Conservation (phyloP, 805 yeast species). For the Wickerhamiella azymoides region DNA sequence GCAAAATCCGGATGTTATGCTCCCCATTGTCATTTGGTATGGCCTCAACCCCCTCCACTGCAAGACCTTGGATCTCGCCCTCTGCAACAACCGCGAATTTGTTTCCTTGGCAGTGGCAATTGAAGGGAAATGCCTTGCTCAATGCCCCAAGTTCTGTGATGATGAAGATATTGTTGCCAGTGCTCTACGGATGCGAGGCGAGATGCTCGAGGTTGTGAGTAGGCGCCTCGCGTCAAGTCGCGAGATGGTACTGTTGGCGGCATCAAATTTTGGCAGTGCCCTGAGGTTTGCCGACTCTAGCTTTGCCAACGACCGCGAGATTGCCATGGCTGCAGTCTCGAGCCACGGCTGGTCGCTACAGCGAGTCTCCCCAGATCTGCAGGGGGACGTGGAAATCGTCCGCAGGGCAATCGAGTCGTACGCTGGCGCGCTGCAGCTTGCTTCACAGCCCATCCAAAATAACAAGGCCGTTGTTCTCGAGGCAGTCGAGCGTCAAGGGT, state of each 20-base stretch:
- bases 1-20: not conserved
- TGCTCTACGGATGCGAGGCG: not conserved
- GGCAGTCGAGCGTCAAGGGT: conserved; percentile 4
- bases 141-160: conserved; percentile 1
- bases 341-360: conserved; percentile 8
- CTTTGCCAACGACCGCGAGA: conserved; percentile 3
- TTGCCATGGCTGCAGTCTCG: conserved; percentile 4
- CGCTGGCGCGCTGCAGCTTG: conserved; percentile 1
- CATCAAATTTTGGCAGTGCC: conserved; percentile 4
- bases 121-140: not conserved
- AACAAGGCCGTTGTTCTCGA: conserved; percentile 2
- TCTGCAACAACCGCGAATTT: not conserved
- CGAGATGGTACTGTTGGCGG: conserved; percentile 4
- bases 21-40: conserved; percentile 4
- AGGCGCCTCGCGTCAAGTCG: not conserved
- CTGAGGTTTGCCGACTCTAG: conserved; percentile 1
- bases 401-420: not conserved
- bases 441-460: not conserved
- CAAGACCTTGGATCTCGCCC: not conserved
- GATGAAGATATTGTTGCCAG: conserved; percentile 2
- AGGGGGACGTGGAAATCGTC: conserved; percentile 2
- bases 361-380: conserved; percentile 1
- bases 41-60: not conserved
- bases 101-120: not conserved
- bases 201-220: conserved; percentile 3